Evolutionary conservation across 306 rosid genomes (phyloP).

Genomic region (Cicer arietinum): DNA sequence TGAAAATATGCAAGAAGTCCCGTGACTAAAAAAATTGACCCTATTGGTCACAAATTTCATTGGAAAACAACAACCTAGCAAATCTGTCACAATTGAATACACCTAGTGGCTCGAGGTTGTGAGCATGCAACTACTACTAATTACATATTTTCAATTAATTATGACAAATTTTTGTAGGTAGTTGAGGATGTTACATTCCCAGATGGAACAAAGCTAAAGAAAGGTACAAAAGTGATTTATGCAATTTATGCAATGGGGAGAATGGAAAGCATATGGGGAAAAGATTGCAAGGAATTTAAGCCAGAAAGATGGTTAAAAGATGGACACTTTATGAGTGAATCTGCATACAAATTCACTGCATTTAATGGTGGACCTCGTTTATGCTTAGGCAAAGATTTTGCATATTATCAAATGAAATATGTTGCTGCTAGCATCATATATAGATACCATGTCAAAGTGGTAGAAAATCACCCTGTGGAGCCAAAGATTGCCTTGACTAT

Average conservation of each 20-base stretch:
- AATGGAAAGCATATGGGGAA: slow-evolving; percentile 85
- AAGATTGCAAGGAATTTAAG: slow-evolving; percentile 71
- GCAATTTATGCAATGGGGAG: slow-evolving; percentile 91
- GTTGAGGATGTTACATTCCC: slow-evolving; percentile 75
- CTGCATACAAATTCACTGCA: slow-evolving; percentile 86
- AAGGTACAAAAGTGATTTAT: slow-evolving; percentile 82
- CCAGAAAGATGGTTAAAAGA: slow-evolving; percentile 91
- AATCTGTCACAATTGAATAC: slow-evolving; percentile 27
- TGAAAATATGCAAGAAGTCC: slow-evolving; percentile 12
- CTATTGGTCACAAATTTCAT: not conserved
- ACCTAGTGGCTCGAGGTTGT: slow-evolving; percentile 6
- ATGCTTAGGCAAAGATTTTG: slow-evolving; percentile 91
- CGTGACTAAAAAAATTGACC: not conserved
- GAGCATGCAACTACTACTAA: not conserved
- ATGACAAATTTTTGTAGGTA: slow-evolving; percentile 50
- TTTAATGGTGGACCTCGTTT: slow-evolving; percentile 95
- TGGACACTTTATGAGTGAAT: slow-evolving; percentile 74
- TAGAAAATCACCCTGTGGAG: slow-evolving; percentile 57
- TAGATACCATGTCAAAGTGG: slow-evolving; percentile 68
- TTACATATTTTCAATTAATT: not conserved
- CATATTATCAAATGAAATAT: slow-evolving; percentile 89
- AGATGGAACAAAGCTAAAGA: slow-evolving; percentile 74
- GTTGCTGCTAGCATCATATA: slow-evolving; percentile 75
- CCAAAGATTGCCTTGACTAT: slow-evolving; percentile 89
- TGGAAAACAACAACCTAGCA: slow-evolving; percentile 10